phyloP scores from a whole-genome alignment of 2,329 filamentous ascomycete species.

The Claviceps sorghi region DNA sequence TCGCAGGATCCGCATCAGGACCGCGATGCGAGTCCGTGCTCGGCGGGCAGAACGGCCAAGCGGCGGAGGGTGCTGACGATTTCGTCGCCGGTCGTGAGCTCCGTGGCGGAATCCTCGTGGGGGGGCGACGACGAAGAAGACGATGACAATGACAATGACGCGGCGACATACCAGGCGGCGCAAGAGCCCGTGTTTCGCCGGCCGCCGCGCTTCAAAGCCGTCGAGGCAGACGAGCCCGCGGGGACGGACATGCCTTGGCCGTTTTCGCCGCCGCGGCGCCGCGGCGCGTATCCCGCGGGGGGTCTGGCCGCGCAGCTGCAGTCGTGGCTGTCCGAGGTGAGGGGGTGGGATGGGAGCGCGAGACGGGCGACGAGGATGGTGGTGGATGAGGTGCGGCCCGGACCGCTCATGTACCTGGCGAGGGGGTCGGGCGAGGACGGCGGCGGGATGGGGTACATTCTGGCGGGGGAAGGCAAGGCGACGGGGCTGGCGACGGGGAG shows the following conservation, averaged over 20 bases:
- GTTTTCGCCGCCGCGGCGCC: conserved; percentile 25
- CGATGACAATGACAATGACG: background rate
- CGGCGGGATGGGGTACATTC: conserved; percentile 14
- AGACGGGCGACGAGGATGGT: conserved; percentile 10
- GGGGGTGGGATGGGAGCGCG: conserved; percentile 16
- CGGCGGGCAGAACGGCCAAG: conserved; percentile 8
- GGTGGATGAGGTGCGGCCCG: conserved; percentile 18
- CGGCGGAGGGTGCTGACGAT: conserved; percentile 8
- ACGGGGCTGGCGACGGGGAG: conserved; percentile 22
- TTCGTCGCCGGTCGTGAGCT: conserved; percentile 14
- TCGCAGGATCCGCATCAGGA: background rate
- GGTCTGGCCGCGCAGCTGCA: conserved; percentile 26
- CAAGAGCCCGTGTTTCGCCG: conserved; percentile 23
- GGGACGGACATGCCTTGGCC: conserved; percentile 14
- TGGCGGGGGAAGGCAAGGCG: conserved; percentile 24
- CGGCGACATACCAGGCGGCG: background rate
- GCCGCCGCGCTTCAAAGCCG: conserved; percentile 25
- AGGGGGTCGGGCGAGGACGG: conserved; percentile 7
- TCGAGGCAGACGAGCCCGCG: conserved; percentile 8
- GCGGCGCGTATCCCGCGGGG: conserved; percentile 20
- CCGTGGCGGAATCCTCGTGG: conserved; percentile 3
- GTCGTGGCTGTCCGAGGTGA: conserved; percentile 26
- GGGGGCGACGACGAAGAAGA: background rate
- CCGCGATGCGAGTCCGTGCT: background rate
- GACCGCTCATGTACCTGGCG: conserved; percentile 22